phyloP scores from a whole-genome alignment of 495 filamentous ascomycete species.

The Niebla homalea region DNA sequence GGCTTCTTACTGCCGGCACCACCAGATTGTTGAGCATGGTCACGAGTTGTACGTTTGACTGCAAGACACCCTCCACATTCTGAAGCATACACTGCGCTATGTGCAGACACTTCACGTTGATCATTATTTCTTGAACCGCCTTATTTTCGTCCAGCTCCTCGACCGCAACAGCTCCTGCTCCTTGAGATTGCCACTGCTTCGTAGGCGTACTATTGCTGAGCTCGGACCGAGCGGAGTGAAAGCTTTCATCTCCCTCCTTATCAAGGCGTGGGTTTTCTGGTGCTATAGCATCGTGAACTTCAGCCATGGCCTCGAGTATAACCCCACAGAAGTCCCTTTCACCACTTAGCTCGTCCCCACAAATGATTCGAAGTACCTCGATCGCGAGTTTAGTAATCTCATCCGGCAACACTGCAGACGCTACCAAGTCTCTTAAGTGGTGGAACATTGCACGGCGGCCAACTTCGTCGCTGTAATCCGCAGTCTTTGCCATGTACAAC shows the following conservation, averaged over 20 bases:
- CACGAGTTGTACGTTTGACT: constrained; percentile 74
- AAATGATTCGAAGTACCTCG: constrained; percentile 67
- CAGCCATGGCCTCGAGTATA: constrained; percentile 83
- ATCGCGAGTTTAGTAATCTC: constrained; percentile 82
- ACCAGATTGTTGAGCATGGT: constrained; percentile 95
- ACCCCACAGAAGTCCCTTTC: constrained; percentile 90
- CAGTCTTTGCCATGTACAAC: constrained; percentile 75
- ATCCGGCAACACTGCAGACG: constrained; percentile 77
- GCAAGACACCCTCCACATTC: constrained; percentile 72
- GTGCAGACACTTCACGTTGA: constrained; percentile 96
- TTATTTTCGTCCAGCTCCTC: constrained; percentile 70
- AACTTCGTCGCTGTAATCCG: constrained; percentile 93
- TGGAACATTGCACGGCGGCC: constrained; percentile 91
- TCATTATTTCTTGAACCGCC: constrained; percentile 75
- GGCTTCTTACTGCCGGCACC: constrained; percentile 82
- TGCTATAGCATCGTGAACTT: constrained; percentile 83
- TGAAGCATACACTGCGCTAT: constrained; percentile 96
- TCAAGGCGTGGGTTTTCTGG: constrained; percentile 33
- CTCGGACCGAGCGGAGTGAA: constrained; percentile 80
- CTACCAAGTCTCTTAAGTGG: constrained; percentile 69
- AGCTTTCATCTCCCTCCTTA: constrained; percentile 54
- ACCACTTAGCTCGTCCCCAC: constrained; percentile 59
- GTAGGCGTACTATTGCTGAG: constrained; percentile 52
- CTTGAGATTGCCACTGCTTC: constrained; percentile 26
- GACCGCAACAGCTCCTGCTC: constrained; percentile 35